A percentile compares a stretch with the other conserved stretches of the same genome.
These are phyloP conservation scores for Leishmania mexicana DNA, from an alignment of 208 protist species.

Conservation along the genomic window DNA sequence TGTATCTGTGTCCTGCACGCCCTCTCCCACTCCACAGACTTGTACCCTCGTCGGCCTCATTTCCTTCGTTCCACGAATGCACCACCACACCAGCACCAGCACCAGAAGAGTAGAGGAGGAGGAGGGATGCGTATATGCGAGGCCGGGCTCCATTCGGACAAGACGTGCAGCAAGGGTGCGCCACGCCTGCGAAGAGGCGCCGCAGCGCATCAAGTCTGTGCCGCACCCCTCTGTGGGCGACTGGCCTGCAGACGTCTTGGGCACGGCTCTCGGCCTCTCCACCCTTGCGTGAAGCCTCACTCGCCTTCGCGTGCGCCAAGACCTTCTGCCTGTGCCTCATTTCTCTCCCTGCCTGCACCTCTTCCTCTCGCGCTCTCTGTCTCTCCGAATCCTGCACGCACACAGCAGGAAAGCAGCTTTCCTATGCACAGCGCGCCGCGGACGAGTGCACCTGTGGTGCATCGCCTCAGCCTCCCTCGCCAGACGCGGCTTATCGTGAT, in stretches of 20 bases:
- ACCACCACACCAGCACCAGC: background rate
- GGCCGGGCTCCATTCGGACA: background rate
- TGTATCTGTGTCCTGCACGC: background rate
- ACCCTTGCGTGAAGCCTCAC: background rate
- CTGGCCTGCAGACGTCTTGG: background rate
- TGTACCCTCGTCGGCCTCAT: background rate
- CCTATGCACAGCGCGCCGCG: background rate
- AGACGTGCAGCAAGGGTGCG: background rate
- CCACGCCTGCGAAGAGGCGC: background rate
- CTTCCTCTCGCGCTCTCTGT: background rate
- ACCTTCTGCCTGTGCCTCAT: background rate
- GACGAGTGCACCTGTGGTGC: constrained; percentile 1
- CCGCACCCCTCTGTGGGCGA: background rate
- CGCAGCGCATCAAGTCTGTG: background rate
- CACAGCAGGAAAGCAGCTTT: background rate
- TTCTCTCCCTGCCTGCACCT: background rate
- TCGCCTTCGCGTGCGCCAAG: background rate
- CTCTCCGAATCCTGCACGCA: background rate
- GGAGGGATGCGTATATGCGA: background rate
- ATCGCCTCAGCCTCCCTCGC: background rate
- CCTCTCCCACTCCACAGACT: background rate
- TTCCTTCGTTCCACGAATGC: background rate
- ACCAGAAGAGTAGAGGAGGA: background rate
- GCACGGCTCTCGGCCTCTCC: background rate
- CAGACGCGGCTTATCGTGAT: background rate